Conservation (phyloP, 2,329 filamentous ascomycete species). For the Cercospora nicotianae region DNA sequence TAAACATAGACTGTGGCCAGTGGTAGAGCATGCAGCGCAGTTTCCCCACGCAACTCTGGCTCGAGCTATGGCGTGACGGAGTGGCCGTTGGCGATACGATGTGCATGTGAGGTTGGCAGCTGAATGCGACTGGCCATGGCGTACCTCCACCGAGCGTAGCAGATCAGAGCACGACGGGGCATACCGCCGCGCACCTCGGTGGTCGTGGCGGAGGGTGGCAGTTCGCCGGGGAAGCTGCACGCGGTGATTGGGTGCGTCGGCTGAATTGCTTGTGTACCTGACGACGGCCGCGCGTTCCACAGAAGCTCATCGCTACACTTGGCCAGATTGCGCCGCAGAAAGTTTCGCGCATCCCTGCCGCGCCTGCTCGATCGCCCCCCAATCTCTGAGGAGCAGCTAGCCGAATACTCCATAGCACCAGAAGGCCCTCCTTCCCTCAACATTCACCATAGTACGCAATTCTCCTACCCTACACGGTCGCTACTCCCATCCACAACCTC, state of each 20-base stretch:
- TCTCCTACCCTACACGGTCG: not conserved
- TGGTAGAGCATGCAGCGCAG: not conserved
- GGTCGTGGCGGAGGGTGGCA: not conserved
- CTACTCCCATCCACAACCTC: not conserved
- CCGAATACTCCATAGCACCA: not conserved
- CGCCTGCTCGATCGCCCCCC: not conserved
- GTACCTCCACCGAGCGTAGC: not conserved
- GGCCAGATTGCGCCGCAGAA: not conserved
- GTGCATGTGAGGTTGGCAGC: not conserved
- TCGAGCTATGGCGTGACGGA: not conserved
- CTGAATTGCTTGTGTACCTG: not conserved
- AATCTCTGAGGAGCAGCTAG: not conserved
- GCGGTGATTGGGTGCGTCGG: not conserved
- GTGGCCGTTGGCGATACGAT: not conserved
- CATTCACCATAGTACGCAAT: not conserved
- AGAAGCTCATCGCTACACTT: not conserved
- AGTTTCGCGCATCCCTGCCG: not conserved
- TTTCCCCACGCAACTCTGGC: not conserved
- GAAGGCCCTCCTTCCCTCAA: not conserved
- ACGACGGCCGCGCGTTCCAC: not conserved
- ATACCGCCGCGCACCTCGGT: slow-evolving; percentile 2
- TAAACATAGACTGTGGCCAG: not conserved
- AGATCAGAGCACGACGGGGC: not conserved
- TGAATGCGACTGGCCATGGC: not conserved
- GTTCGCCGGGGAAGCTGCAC: not conserved